Base-by-base conservation (phyloP, 202 grass and related monocot genomes). In the Hordeum pubiflorum region DNA sequence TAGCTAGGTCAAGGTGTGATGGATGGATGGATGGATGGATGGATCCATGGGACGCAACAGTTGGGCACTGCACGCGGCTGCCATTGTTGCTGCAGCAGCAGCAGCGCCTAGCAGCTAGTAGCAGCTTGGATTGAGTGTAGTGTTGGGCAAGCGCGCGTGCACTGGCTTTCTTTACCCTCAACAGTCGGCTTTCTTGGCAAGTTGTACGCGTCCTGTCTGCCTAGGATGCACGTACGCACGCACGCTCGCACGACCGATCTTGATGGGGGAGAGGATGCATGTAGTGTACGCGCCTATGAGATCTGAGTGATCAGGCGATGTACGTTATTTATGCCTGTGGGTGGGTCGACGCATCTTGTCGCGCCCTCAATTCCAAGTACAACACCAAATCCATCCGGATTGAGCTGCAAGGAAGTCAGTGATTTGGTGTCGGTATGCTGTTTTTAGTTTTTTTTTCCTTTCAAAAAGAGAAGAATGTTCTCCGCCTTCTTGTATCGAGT, bases 121-220 rank as follows among this genome's bases (percentile, higher is more conserved):
- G 33, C 64, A 24, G 61, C 44, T 77, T 26, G 78, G 54, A 36
- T 76, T 83, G 84, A 83, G 89, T 91, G 92, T 75, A 57, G 55
- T 70, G 79, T 41, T 85, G 78, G 77, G 75, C 78, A 89, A 72
- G 69, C 66, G 66, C 43, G 37, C 88, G 66, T 69, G 37, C 88
- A 81, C 85, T 70, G 39, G 6, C 62, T 85, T 75, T 84, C 85
- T 86, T 91, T 79, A 87, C 85, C 21, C n/a, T 67, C 2, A 86
- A 88, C 82, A 91, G 92, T 89, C 59, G 2, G 50, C 38, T 9
- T 72, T 66, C 88, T 85, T 87, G 89, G 83, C 86, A 46, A 80
- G 79, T 89, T 91, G 66, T 89, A 66, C 67, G 56, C 89, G 79
- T 78, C 69, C 62, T 10, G 13, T 34, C 20, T 23, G 43, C 13